phyloP scores from a whole-genome alignment of 2,329 filamentous ascomycete genomes.

The Didymosphaeria variabile region DNA sequence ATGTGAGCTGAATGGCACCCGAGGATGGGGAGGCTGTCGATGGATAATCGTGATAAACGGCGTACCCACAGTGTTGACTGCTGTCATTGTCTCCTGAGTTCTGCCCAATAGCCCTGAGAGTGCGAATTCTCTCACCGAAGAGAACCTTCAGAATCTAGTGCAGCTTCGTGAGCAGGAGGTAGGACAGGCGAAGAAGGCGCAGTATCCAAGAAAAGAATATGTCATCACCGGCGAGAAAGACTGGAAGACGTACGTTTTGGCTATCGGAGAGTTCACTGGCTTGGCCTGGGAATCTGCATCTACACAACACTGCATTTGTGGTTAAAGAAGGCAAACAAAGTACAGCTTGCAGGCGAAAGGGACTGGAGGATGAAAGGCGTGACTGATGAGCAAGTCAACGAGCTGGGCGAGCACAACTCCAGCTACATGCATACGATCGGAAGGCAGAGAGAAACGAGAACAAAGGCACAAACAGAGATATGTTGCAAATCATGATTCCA shows the following conservation, averaged over 20 bases:
- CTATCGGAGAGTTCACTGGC: conserved; percentile 56
- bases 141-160: conserved; percentile 34
- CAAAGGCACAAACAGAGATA: background rate
- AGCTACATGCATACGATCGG: conserved; percentile 36
- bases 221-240: conserved; percentile 58
- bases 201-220: conserved; percentile 56
- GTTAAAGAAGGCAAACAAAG: conserved; percentile 32
- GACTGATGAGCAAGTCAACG: conserved; percentile 34
- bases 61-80: conserved; percentile 42
- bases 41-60: conserved; percentile 47
- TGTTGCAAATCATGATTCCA: background rate
- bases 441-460: background rate
- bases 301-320: conserved; percentile 31
- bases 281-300: conserved; percentile 30
- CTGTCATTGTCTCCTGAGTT: conserved; percentile 58
- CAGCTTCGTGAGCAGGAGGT: conserved; percentile 50
- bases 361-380: no score
- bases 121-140: conserved; percentile 43
- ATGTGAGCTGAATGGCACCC: no score
- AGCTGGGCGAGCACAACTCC: conserved; percentile 39
- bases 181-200: conserved; percentile 55
- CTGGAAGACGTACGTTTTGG: conserved; percentile 44
- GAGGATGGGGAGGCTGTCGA: conserved; percentile 34
- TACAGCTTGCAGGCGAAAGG: no score
- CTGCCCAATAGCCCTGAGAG: conserved; percentile 58